Base-by-base conservation (phyloP, 2,329 filamentous ascomycete genomes). In the Hortaea sp. region DNA sequence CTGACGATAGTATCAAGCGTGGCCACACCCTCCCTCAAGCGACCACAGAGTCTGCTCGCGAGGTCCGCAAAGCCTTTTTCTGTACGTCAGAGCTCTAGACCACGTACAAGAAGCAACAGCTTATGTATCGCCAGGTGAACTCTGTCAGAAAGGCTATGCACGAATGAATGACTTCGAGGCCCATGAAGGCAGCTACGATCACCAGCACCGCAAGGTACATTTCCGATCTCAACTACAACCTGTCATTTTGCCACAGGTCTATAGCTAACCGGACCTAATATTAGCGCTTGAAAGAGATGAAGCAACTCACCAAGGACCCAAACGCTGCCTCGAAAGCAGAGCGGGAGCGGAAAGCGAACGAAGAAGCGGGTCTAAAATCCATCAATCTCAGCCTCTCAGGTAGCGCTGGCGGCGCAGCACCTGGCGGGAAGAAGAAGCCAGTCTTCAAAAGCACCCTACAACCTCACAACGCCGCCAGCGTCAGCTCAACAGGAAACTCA, bases 121-220 rank as follows among this genome's bases (percentile, higher is more conserved):
- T 28, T 29, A 57, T 10, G 11, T 28, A 20, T 6, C n/a, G 9
- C 7, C 47, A 73, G 73, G 80, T 71, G 78, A 82, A 37, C 78
- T 97, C 45, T 97, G 92, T 72, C 81, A 84, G 53, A 97, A 97
- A 69, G 90, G 89, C 58, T 98, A 97, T 69, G 81, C 83, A 1
- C 88, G 92, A 46, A 90, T 94, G 76, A 90, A 94, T 63, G 90
- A 97, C 65, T 95, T 94, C 65, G 90, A 97, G 67, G 84, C 89
- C 6, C 92, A 98, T 65, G 85, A 95, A 47, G 82, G 82, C 53
- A 92, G 85, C 59, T 97, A 97, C 67, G 92, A 97, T 63, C 92
- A 98, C 68, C 85, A 86, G 57, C 92, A 98, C 68, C 89, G 88
- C 65, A 88, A 94, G 70, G 69, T 73, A 68, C 32, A 12, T 7